Evolutionary conservation across 352 stramenopile genomes (phyloP).

Genomic region (Globisporangium polare): DNA sequence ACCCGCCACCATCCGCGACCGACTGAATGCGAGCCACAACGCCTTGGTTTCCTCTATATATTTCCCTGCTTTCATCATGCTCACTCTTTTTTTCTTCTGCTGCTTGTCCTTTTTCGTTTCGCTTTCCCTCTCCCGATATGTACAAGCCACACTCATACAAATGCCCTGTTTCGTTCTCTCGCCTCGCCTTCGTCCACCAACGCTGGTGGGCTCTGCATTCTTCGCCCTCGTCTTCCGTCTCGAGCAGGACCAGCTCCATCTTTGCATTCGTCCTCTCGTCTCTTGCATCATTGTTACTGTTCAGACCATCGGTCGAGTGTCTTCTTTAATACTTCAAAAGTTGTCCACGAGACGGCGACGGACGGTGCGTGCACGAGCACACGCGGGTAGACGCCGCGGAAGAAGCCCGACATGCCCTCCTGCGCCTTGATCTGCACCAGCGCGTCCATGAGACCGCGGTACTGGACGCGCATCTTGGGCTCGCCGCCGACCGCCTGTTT

Average conservation of each 20-base stretch:
- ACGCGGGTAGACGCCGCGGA: constrained; percentile 92
- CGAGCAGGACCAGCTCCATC: not conserved
- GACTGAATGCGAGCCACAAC: not conserved
- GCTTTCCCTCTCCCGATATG: constrained; percentile 4
- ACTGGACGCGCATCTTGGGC: constrained; percentile 64
- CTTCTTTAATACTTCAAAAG: constrained; percentile 96
- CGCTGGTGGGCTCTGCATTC: not conserved
- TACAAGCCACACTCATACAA: constrained; percentile 13
- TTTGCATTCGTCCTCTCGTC: not conserved
- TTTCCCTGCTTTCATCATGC: constrained; percentile 20
- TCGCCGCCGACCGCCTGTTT: constrained; percentile 25
- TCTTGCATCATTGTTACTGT: constrained; percentile 10
- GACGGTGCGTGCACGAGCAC: constrained; percentile 95
- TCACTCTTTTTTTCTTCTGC: constrained; percentile 10
- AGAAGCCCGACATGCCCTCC: constrained; percentile 94
- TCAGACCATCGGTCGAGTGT: constrained; percentile 52
- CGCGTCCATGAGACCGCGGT: constrained; percentile 68
- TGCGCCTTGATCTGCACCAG: constrained; percentile 88
- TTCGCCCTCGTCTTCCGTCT: not conserved
- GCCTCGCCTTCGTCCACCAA: not conserved
- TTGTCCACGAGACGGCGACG: constrained; percentile 99
- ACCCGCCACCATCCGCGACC: not conserved
- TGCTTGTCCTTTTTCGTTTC: constrained; percentile 8
- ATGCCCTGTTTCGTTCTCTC: constrained; percentile 2
- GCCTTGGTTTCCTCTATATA: constrained; percentile 35